These are phyloP conservation scores for Teunomyces pallodes DNA, from an alignment of 805 yeast genomes.

Conservation along the genomic window DNA sequence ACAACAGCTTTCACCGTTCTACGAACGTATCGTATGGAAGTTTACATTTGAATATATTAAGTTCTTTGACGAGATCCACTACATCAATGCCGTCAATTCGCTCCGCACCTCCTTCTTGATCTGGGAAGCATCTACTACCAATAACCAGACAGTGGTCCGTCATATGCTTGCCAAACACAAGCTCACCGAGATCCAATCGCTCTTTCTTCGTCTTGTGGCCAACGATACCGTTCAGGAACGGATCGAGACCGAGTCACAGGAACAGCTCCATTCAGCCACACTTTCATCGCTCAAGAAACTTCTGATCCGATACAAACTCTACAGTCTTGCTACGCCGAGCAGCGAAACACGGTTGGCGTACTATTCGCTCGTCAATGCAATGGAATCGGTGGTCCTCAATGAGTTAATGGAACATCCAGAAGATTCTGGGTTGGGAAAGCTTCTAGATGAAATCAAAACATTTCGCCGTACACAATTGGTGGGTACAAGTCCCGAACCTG, in stretches of 20 bases:
- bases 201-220: conserved; percentile 23
- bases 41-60: conserved; percentile 35
- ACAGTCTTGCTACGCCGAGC: conserved; percentile 15
- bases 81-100: conserved; percentile 19
- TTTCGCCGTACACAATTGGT: conserved; percentile 6
- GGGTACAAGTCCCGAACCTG: neutral
- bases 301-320: conserved; percentile 30
- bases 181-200: conserved; percentile 21
- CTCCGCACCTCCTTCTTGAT: conserved; percentile 30
- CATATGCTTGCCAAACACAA: conserved; percentile 12
- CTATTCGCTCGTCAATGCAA: conserved; percentile 14
- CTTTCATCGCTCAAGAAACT: conserved; percentile 30
- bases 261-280: conserved; percentile 12
- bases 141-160: conserved; percentile 10
- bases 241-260: conserved; percentile 12
- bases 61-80: conserved; percentile 19
- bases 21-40: conserved; percentile 42
- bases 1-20: conserved; percentile 28
- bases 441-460: conserved; percentile 4
- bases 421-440: neutral
- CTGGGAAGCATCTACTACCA: conserved; percentile 34
- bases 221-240: conserved; percentile 12
- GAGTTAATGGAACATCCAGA: conserved; percentile 3
- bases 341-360: conserved; percentile 10
- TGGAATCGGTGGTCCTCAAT: conserved; percentile 11